Percentiles rank a stretch among this genome's conserved stretches.
Evolutionary conservation across 495 filamentous ascomycete species (phyloP).

Genomic region (Neurospora pannonica): DNA sequence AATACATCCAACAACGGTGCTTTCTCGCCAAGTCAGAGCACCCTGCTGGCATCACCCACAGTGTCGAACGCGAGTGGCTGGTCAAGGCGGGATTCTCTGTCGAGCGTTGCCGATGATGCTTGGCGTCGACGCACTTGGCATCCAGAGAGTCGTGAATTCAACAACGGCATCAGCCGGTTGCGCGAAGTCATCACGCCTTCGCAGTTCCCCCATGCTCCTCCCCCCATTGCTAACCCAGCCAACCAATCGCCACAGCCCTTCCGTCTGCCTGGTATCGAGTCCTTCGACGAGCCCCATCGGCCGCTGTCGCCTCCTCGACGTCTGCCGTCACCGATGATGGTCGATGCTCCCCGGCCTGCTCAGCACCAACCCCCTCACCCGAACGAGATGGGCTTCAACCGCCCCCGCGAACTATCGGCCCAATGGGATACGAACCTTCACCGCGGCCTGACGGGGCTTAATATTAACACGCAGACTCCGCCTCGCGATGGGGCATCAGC

Average conservation of each 20-base stretch:
- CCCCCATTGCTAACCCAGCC: constrained; percentile 35
- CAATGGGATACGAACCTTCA: constrained; percentile 75
- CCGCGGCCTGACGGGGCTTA: constrained; percentile 61
- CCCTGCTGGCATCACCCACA: constrained; percentile 61
- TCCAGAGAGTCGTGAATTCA: constrained; percentile 55
- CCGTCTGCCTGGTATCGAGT: constrained; percentile 80
- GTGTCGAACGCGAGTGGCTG: constrained; percentile 49
- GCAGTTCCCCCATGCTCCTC: constrained; percentile 49
- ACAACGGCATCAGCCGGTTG: constrained; percentile 32
- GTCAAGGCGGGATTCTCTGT: constrained; percentile 51
- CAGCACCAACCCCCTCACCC: constrained; percentile 32
- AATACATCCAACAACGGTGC: constrained; percentile 42
- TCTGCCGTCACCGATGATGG: constrained; percentile 57
- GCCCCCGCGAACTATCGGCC: constrained; percentile 46
- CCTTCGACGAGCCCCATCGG: constrained; percentile 64
- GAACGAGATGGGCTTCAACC: constrained; percentile 42
- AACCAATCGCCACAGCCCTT: constrained; percentile 29
- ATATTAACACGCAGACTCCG: constrained; percentile 45
- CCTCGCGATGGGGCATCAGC: constrained; percentile 45
- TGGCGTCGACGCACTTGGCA: constrained; percentile 85
- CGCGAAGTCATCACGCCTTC: constrained; percentile 47
- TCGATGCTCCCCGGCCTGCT: constrained; percentile 39
- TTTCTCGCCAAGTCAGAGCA: constrained; percentile 43
- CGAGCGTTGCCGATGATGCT: constrained; percentile 58
- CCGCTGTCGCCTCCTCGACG: constrained; percentile 54